phyloP scores from a whole-genome alignment of 306 rosid genomes.

The Prunus padus region DNA sequence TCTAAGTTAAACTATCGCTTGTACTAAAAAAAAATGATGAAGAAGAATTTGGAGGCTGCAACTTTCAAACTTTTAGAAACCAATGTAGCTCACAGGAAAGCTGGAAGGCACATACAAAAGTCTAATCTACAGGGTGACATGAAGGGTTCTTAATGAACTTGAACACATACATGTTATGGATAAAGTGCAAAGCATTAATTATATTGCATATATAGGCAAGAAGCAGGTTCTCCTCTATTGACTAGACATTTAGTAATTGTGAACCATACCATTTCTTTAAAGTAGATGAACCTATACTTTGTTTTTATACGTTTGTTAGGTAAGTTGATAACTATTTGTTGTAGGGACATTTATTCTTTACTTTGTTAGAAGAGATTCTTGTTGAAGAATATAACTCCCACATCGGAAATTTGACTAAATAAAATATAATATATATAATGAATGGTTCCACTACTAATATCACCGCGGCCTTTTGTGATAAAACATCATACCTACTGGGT shows the following conservation, averaged over 20 bases:
- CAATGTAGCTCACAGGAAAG: slow-evolving; percentile 33
- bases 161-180: not conserved
- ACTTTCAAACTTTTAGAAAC: slow-evolving; percentile 5
- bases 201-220: slow-evolving; percentile 20
- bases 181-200: not conserved
- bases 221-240: slow-evolving; percentile 55
- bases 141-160: not conserved
- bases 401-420: no score
- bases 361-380: no score
- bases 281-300: slow-evolving; percentile 4
- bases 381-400: no score
- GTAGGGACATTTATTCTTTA: no score
- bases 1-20: no score
- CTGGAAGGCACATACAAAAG: slow-evolving; percentile 51
- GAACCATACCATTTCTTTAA: slow-evolving; percentile 37
- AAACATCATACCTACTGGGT: no score
- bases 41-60: not conserved
- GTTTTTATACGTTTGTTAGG: not conserved
- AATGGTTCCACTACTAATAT: no score
- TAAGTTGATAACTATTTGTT: no score
- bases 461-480: no score
- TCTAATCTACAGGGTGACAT: slow-evolving; percentile 28
- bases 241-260: slow-evolving; percentile 68
- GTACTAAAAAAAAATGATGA: no score
- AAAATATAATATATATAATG: no score